phyloP scores from a whole-genome alignment of 345 rosid genomes.

The Eucalyptus camaldulensis region DNA sequence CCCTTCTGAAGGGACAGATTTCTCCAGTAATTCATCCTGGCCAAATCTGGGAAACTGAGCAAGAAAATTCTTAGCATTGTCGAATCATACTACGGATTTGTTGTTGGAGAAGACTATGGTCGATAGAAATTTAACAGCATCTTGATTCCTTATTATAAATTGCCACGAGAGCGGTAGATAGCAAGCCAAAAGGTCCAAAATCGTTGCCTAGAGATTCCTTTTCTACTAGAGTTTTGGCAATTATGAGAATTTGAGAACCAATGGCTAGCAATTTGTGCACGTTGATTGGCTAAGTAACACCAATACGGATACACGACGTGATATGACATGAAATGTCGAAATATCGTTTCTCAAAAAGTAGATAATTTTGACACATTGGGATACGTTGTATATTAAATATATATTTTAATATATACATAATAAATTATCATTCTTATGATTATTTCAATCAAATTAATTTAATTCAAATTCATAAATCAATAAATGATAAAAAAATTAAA shows the following conservation, averaged over 20 bases:
- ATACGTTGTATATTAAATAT: rapidly evolving
- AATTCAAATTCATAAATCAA: no score
- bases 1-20: not conserved
- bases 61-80: not conserved
- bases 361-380: rapidly evolving
- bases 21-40: not conserved
- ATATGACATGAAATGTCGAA: rapidly evolving
- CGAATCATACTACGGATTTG: not conserved
- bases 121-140: not conserved
- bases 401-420: no score
- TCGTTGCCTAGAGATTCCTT: not conserved
- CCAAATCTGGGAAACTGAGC: not conserved
- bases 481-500: no score
- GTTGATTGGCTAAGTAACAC: not conserved
- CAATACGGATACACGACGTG: rapidly evolving
- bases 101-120: not conserved
- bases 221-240: not conserved
- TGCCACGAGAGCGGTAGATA: not conserved
- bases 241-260: not conserved
- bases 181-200: not conserved
- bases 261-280: not conserved
- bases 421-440: no score
- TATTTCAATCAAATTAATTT: no score
- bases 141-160: not conserved
- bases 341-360: no score